Base-by-base conservation (phyloP, 176 grass and related monocot genomes). In the Juncus effusus region DNA sequence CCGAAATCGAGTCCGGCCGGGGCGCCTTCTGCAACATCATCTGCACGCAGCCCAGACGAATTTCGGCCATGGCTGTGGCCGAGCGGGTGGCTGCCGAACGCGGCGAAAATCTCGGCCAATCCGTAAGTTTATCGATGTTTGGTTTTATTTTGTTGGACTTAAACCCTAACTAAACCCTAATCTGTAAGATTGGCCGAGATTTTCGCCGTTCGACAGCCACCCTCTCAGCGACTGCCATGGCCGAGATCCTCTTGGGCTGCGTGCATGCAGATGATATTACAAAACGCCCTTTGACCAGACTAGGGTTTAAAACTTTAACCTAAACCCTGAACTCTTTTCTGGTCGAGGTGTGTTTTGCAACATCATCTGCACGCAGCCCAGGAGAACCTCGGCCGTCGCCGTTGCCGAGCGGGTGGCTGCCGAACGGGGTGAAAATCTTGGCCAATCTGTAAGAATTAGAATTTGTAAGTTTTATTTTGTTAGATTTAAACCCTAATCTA, bases 1-100 rank as follows among this genome's bases (percentile, higher is more conserved):
- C 19, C 19, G 19, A 28, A 1, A 28, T 28, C 19, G 19, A 28
- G 19, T 92, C 89, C 73, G 89, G 89, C 0, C 81, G 84, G 7
- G 89, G 89, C 51, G 89, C 89, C 44, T 92, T 92, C 66, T 92
- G 89, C 69, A 92, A 88, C 41, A 85, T 92, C 69, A 92, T 92
- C 10, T 92, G 89, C 65, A 92, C 89, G 60, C 89, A 92, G 4
- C 89, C 89, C 53, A 74, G 89, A 35, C 76, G 89, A 79, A 92
- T 92, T 76, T 92, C 89, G 86, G 89, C 84, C 70, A 92, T 92
- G 81, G 89, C 89, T 36, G 84, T 92, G 65, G 81, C 84, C 69
- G 89, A 92, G 74, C 86, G 89, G 77, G 89, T 92, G 65, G 86
- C 89, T 73, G 77, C 84, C 0, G 89, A 92, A 74, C 86, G 84